A percentile compares a stretch with the other conserved stretches of the same genome.
Conservation (phyloP, 352 stramenopile genomes). For the Pythium folliculosum region DNA sequence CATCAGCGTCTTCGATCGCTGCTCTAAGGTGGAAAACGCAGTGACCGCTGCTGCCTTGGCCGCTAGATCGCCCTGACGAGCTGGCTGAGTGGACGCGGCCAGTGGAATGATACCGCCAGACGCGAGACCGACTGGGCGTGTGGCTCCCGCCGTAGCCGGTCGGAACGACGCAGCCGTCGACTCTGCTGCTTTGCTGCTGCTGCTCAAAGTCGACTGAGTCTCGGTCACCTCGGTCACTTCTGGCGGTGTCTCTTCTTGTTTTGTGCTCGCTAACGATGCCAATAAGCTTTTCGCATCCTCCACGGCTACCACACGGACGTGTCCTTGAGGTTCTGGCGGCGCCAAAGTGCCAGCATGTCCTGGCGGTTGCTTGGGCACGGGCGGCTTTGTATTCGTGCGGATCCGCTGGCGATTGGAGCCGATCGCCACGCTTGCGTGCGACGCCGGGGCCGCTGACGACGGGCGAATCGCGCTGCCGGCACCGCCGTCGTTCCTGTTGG, state of each 20-base stretch:
- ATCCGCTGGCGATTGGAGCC: conserved; percentile 58
- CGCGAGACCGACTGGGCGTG: too few species aligned
- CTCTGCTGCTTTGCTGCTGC: background rate
- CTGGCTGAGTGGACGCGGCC: too few species aligned
- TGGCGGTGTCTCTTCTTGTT: background rate
- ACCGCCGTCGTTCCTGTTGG: background rate
- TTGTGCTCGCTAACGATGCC: background rate
- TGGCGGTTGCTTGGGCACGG: conserved; percentile 44
- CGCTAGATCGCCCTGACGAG: too few species aligned
- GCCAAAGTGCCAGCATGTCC: background rate
- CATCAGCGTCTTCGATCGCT: conserved; percentile 10
- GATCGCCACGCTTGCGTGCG: conserved; percentile 32
- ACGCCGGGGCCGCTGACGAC: background rate
- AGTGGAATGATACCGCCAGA: too few species aligned
- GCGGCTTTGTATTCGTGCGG: conserved; percentile 49
- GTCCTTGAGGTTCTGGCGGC: conserved; percentile 17
- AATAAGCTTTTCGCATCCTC: conserved; percentile 15
- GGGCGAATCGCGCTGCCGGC: background rate
- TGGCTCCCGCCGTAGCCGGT: too few species aligned
- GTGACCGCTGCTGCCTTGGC: background rate
- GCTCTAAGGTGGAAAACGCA: conserved; percentile 11
- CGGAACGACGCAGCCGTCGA: background rate
- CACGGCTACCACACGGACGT: conserved; percentile 14
- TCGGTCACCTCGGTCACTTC: background rate
- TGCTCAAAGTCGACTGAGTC: background rate